Percentiles rank a stretch among this genome's conserved stretches.
phyloP scores from a whole-genome alignment of 2,329 filamentous ascomycete species.

The Huntiella moniliformis region DNA sequence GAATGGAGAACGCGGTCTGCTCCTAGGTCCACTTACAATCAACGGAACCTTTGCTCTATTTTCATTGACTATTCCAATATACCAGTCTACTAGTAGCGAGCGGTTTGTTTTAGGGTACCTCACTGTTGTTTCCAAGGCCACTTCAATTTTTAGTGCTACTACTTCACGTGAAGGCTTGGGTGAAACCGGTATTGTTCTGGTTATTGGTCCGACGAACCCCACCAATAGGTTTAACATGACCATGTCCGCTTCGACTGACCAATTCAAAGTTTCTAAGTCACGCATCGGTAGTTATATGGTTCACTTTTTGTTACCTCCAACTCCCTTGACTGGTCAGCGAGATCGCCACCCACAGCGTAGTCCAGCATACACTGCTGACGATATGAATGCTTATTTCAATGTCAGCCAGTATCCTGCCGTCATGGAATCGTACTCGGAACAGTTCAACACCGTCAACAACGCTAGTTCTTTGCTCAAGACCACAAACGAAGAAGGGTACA shows the following conservation, averaged over 20 bases:
- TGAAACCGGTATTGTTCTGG: conserved; percentile 46
- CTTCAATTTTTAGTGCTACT: conserved; percentile 42
- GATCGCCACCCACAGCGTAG: conserved; percentile 32
- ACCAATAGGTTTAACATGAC: conserved; percentile 46
- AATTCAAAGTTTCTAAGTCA: conserved; percentile 15
- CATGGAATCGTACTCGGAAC: conserved; percentile 36
- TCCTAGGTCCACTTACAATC: conserved; percentile 57
- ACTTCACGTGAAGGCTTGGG: conserved; percentile 51
- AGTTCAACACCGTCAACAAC: conserved; percentile 37
- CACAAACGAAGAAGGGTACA: conserved; percentile 48
- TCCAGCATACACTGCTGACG: conserved; percentile 5
- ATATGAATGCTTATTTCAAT: conserved; percentile 27
- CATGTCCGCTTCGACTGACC: conserved; percentile 28
- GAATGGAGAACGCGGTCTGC: conserved; percentile 35
- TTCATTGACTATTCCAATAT: conserved; percentile 65
- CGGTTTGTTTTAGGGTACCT: conserved; percentile 54
- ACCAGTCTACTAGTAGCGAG: conserved; percentile 17
- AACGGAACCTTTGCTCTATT: conserved; percentile 58
- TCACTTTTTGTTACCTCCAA: conserved; percentile 42
- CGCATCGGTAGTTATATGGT: conserved; percentile 19
- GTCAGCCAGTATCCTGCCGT: conserved; percentile 45
- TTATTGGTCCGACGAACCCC: conserved; percentile 46
- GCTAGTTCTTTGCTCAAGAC: conserved; percentile 51
- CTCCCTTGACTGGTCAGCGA: conserved; percentile 19
- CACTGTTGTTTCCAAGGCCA: conserved; percentile 56